These are phyloP conservation scores for Persicaria maculosa DNA, from an alignment of 148 eudicot genomes.

Conservation along the genomic window DNA sequence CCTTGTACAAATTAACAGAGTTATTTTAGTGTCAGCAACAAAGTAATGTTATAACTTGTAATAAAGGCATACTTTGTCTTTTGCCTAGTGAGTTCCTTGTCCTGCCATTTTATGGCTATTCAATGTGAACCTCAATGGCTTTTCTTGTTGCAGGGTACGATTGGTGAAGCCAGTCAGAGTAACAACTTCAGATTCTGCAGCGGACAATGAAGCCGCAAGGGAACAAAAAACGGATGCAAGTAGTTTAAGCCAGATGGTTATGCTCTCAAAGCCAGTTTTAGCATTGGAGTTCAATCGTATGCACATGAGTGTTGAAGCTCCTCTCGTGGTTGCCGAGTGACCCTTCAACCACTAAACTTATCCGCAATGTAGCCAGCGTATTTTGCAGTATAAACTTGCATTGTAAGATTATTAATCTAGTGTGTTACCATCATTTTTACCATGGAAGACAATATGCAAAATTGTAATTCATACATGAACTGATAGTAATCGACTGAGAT, in stretches of 20 bases:
- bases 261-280: conserved; percentile 81
- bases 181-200: conserved; percentile 20
- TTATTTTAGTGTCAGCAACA: not conserved
- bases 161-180: conserved; percentile 52
- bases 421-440: no score
- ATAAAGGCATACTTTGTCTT: no score
- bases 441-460: no score
- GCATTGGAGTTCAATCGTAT: conserved; percentile 71
- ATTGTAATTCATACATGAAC: conserved; percentile 9
- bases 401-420: no score
- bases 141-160: conserved; percentile 45
- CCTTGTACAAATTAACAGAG: not conserved
- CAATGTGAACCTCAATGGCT: not conserved
- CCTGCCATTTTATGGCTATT: not conserved
- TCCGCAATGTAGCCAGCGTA: no score
- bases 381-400: no score
- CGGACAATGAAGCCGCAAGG: conserved; percentile 16
- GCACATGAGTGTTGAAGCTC: conserved; percentile 77
- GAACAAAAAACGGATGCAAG: conserved; percentile 26
- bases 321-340: conserved; percentile 32
- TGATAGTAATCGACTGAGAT: no score
- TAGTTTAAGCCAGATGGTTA: conserved; percentile 46
- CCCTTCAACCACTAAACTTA: not conserved
- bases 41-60: no score
- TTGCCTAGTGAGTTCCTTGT: not conserved